Evolutionary conservation across 257 asterid species (phyloP), one percentile per base, ranked within the genome.

Genomic region (Mitragyna speciosa): DNA sequence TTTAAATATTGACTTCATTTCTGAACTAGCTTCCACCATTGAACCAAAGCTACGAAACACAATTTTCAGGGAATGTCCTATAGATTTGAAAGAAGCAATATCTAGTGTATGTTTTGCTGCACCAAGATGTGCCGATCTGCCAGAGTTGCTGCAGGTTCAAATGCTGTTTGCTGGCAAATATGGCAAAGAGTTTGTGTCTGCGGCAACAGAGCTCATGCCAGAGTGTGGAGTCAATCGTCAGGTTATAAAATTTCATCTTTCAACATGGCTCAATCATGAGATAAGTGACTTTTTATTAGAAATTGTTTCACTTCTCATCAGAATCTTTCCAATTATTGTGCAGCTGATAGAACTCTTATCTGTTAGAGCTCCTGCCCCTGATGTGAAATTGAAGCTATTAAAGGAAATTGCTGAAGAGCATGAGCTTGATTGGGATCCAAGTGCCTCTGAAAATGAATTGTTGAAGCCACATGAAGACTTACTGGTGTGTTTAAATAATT

Each of bases 181-280:
- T 61, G 97, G 98, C 75, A 91, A 90, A 88, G 97, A 96, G 75
- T 96, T 94, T 45, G 92, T 94, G 28, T 11, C 88, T 39, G 93
- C 97, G 65, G 98, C 99, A 76, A 89, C 96, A 7, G 99, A 94
- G 89, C 97, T 96, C 78, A 88, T 86, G 96, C 98, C 99, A 2
- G 99, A 92, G 72, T 94, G 96, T 82, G 98, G 99, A 64, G 98
- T 96, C 83, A 96, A 96, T 84, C 95, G 98, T 12, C 97, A 96
- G 99, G 99, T 96, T 58, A 72, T 77, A 75, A 19, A 28, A 36
- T 49, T 71, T 56, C 28, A 61, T 82, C 67, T 56, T 63, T 59
- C 82, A 30, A 47, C 36, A 6, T 77, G 36, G n/a, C 59, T 47
- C 65, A 72, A 79, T 61, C 6, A 52, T 49, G 16, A 6, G 63